Evolutionary conservation across 208 protist species (phyloP).

Genomic region (Angomonas deanei): DNA sequence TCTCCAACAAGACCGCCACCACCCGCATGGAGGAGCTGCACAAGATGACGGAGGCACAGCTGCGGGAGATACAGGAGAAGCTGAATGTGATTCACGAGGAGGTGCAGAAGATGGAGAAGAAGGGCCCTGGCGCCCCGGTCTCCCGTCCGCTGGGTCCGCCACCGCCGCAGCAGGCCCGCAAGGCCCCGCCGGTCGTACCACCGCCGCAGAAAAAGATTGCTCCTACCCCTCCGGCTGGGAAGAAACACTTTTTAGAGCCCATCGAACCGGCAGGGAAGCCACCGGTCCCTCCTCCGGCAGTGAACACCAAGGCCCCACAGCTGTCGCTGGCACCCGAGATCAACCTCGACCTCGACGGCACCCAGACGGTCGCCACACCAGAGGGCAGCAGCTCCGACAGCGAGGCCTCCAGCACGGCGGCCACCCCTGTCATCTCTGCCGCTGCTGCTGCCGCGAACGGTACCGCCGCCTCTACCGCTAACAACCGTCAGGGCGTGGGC

Average conservation of each 20-base stretch:
- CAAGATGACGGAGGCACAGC: slow-evolving; percentile 27
- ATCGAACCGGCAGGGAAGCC: slow-evolving; percentile 6
- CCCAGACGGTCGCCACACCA: slow-evolving; percentile 22
- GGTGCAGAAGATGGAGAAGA: slow-evolving; percentile 17
- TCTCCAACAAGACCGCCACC: slow-evolving; percentile 2
- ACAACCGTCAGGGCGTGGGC: slow-evolving; percentile 18
- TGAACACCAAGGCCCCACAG: not conserved
- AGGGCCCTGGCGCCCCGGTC: not conserved
- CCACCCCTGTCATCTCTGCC: not conserved
- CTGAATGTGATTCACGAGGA: slow-evolving; percentile 51
- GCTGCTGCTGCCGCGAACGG: not conserved
- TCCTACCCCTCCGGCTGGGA: slow-evolving; percentile 4
- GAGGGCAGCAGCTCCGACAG: slow-evolving; percentile 14
- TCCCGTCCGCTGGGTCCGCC: not conserved
- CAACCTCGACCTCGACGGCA: slow-evolving; percentile 15
- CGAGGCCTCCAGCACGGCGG: slow-evolving; percentile 11
- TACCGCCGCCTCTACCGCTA: slow-evolving; percentile 3
- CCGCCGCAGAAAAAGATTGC: slow-evolving; percentile 4
- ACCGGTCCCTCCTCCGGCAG: not conserved
- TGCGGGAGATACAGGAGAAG: slow-evolving; percentile 40
- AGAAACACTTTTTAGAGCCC: slow-evolving; percentile 21
- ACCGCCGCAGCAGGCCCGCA: not conserved
- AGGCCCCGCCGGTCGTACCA: not conserved
- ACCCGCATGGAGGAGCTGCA: slow-evolving; percentile 17
- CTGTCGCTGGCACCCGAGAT: not conserved